Evolutionary conservation across 2,329 filamentous ascomycete genomes (phyloP).

Genomic region (Pseudogymnoascus sp.): DNA sequence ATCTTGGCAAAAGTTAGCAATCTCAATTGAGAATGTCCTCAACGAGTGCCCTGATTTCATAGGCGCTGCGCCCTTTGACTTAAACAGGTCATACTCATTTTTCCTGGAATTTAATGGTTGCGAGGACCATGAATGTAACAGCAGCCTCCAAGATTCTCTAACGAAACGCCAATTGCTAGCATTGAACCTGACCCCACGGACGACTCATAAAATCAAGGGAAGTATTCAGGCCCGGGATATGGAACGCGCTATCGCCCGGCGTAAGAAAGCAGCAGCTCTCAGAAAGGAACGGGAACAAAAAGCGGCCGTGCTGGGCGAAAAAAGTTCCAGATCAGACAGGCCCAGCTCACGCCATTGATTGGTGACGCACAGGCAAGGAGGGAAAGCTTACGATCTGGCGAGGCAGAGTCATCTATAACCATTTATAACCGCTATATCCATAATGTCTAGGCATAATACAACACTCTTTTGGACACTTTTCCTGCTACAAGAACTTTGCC

Average conservation of each 20-base stretch:
- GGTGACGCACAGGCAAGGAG: not conserved
- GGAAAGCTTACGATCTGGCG: not conserved
- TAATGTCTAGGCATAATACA: not conserved
- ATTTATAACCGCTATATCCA: not conserved
- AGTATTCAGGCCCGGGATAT: no score
- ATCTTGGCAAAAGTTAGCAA: not conserved
- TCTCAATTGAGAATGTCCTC: not conserved
- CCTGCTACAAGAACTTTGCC: not conserved
- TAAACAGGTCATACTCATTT: not conserved
- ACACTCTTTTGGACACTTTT: not conserved
- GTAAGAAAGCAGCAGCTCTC: not conserved
- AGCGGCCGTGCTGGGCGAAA: not conserved
- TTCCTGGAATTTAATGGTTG: not conserved
- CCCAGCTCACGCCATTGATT: not conserved
- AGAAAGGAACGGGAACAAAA: not conserved
- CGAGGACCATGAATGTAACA: not conserved
- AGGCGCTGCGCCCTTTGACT: no score
- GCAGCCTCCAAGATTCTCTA: not conserved
- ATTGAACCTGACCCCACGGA: not conserved
- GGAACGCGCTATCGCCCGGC: not conserved
- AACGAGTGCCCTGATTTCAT: not conserved
- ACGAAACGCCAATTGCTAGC: not conserved
- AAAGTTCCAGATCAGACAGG: not conserved
- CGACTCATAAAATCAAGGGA: not conserved
- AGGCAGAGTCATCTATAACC: not conserved